These are phyloP conservation scores for Strigomonas galati DNA, from an alignment of 208 protist species.

Conservation along the genomic window DNA sequence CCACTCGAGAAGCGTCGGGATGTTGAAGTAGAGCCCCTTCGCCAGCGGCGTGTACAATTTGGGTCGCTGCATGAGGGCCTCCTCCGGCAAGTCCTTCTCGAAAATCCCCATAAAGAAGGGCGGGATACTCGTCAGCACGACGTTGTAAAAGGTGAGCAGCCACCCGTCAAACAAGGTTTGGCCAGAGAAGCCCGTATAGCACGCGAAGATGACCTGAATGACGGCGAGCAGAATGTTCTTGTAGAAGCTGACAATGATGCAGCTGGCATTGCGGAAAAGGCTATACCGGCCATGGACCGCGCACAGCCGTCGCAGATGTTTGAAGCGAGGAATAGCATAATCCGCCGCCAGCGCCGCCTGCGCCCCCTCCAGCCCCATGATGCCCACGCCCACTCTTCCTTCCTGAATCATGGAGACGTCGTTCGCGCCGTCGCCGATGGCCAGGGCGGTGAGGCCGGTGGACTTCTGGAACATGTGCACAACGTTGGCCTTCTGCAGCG, in stretches of 20 bases:
- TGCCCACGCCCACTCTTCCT: constrained; percentile 94
- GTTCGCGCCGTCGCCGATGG: constrained; percentile 98
- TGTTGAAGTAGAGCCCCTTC: constrained; percentile 76
- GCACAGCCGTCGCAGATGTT: constrained; percentile 90
- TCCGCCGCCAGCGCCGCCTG: constrained; percentile 93
- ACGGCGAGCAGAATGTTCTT: constrained; percentile 95
- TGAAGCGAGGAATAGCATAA: constrained; percentile 94
- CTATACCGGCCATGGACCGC: constrained; percentile 94
- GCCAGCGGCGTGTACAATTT: constrained; percentile 72
- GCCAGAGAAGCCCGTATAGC: constrained; percentile 89
- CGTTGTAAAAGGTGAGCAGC: constrained; percentile 88
- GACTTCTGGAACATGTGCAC: constrained; percentile 90
- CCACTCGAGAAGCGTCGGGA: constrained; percentile 45
- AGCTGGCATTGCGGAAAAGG: constrained; percentile 90
- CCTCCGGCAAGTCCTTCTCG: constrained; percentile 89
- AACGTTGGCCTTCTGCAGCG: constrained; percentile 88
- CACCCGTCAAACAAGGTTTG: constrained; percentile 87
- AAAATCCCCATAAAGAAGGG: constrained; percentile 91
- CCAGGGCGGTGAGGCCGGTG: constrained; percentile 86
- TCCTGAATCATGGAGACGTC: constrained; percentile 97
- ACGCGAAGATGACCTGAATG: constrained; percentile 88
- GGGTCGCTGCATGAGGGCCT: constrained; percentile 51
- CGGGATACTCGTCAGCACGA: constrained; percentile 82
- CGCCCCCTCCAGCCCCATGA: constrained; percentile 95
- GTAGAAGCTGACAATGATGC: constrained; percentile 97